Evolutionary conservation across 2,329 filamentous ascomycete species (phyloP), one percentile per base, ranked within the genome.

Genomic region (Penicillium sp.): DNA sequence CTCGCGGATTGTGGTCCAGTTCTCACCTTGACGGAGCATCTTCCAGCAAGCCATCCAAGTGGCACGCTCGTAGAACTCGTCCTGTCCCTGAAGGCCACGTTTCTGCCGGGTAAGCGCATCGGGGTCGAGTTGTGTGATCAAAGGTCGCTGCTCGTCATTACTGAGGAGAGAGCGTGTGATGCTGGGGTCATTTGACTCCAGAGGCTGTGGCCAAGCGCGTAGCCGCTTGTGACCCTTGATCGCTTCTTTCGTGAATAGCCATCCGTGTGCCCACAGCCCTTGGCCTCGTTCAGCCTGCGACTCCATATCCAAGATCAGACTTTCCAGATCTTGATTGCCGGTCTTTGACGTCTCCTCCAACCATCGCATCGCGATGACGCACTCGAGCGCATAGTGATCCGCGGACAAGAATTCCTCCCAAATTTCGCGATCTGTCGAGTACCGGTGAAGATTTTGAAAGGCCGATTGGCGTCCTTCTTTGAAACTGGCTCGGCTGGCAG

Each of bases 11-110:
- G 88, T 83, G 8, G 81, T 74, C 74, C 88, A 84, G 56, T 80
- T 84, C 60, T 85, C 86, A n/a, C 94, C 94, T 42, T 91, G 85
- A 45, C 93, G 85, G 47, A 99, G 79, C 78, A 96, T 89, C 70
- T 96, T 90, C 77, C 91, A 97, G 73, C 90, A 94, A n/a, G 89
- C 88, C 55, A 92, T 81, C 92, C 94, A 97, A 43, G 95, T 89
- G 2, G 91, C 88, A 48, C 87, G 84, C 74, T 99, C 94, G 57
- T 93, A 94, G 65, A 86, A 92, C 59, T 90, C 85, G 67, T 99
- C 94, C 63, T 92, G 85, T 23, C 85, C 83, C 67, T 95, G 88
- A 38, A 97, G 77, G 45, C 81, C 84, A 49, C 89, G 84, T 45
- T 81, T 81, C 71, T 97, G 92, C 55, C 94, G 84, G 34, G 85